Evolutionary conservation across 169 alveolate species (phyloP).

Genomic region (Cryptosporidium bovis): DNA sequence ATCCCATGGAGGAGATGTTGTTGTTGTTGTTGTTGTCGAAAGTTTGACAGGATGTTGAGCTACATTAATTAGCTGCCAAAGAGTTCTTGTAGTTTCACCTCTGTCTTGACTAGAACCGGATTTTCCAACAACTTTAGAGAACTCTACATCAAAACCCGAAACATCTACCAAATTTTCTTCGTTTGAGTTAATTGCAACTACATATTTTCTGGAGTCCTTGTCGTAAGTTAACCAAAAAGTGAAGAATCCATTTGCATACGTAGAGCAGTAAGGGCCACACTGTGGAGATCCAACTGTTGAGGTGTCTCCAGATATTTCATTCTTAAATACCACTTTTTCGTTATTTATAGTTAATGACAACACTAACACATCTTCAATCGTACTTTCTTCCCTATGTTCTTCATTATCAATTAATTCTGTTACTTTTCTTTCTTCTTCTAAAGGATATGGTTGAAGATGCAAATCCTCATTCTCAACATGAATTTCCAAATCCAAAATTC

Average conservation of each 20-base stretch:
- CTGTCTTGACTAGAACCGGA: neutral
- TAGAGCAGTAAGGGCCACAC: constrained; percentile 70
- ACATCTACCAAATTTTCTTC: constrained; percentile 12
- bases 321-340: constrained; percentile 29
- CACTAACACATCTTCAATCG: neutral
- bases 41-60: constrained; percentile 2
- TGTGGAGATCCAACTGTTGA: constrained; percentile 67
- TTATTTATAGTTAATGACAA: constrained; percentile 10
- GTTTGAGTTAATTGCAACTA: constrained; percentile 31
- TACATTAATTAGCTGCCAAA: constrained; percentile 28
- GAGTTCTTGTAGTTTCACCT: neutral
- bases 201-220: neutral
- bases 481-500: too few species aligned
- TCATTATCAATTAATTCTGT: constrained; percentile 16
- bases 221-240: constrained; percentile 56
- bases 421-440: too few species aligned
- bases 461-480: too few species aligned
- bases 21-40: constrained; percentile 60
- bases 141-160: neutral
- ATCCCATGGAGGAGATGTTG: constrained; percentile 51
- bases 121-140: neutral
- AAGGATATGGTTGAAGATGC: too few species aligned
- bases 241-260: constrained; percentile 55
- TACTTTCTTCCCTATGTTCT: neutral
- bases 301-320: constrained; percentile 39